These are phyloP conservation scores for Sporisorium exsertum DNA, from an alignment of 1,284 basidiomycete genomes.

Conservation along the genomic window DNA sequence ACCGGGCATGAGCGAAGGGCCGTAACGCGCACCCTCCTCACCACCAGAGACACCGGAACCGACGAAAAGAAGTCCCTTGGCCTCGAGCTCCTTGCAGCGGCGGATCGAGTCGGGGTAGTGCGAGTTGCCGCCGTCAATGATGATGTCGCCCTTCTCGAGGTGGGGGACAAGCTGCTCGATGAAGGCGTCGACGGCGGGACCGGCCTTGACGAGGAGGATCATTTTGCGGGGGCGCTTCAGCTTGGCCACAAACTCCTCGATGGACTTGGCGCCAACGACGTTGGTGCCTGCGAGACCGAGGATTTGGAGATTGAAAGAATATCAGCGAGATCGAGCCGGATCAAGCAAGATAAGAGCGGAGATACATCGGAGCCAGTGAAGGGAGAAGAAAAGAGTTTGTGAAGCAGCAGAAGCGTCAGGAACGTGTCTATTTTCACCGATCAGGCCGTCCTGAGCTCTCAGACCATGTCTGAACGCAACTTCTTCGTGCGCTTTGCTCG, in stretches of 20 bases:
- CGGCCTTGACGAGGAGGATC: constrained; percentile 88
- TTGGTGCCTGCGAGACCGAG: constrained; percentile 78
- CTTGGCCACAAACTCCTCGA: constrained; percentile 81
- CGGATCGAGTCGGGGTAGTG: constrained; percentile 99
- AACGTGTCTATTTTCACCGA: neutral
- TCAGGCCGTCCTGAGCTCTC: neutral
- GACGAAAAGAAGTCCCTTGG: constrained; percentile 94
- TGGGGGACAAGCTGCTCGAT: constrained; percentile 74
- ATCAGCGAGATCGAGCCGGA: constrained; percentile 1
- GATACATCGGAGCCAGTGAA: neutral
- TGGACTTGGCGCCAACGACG: constrained; percentile 90
- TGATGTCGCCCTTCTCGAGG: constrained; percentile 82
- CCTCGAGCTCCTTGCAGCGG: constrained; percentile 90
- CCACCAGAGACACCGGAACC: constrained; percentile 99
- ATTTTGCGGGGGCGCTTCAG: constrained; percentile 79
- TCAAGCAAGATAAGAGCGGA: neutral
- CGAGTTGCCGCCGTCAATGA: constrained; percentile 99
- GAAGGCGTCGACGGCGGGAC: constrained; percentile 75
- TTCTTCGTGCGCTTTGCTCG: neutral
- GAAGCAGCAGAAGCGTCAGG: constrained; percentile 67
- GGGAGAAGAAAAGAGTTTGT: neutral
- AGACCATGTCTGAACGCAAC: neutral
- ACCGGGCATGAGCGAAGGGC: constrained; percentile 99
- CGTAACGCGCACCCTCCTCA: constrained; percentile 97
- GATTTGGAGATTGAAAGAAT: neutral